Evolutionary conservation across 148 eudicot genomes (phyloP).

Genomic region (Heliosperma pusillum): DNA sequence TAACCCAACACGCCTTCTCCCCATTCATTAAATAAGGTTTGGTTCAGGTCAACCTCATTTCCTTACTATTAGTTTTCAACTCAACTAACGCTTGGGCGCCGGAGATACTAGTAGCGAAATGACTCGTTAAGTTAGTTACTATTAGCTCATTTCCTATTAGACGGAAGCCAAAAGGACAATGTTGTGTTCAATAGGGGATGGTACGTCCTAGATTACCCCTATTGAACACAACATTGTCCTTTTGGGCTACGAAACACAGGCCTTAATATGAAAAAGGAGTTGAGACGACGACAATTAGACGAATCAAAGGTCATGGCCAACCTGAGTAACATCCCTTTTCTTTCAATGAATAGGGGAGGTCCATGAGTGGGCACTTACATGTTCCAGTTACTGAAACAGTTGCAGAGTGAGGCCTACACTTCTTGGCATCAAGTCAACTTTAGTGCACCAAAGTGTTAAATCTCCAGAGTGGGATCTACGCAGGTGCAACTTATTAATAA

Average conservation of each 20-base stretch:
- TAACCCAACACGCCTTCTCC: constrained; percentile 11
- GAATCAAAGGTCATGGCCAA: constrained; percentile 3
- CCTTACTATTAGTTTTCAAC: neutral
- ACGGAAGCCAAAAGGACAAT: neutral
- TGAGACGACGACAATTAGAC: neutral
- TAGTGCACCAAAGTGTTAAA: constrained; percentile 13
- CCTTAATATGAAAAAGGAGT: neutral
- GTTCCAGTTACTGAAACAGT: constrained; percentile 19
- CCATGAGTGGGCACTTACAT: constrained; percentile 15
- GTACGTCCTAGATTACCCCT: too few species aligned
- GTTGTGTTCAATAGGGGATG: too few species aligned
- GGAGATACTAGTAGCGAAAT: too few species aligned
- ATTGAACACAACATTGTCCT: too few species aligned
- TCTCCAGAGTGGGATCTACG: constrained; percentile 11
- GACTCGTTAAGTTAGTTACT: too few species aligned
- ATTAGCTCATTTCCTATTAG: neutral
- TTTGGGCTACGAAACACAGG: too few species aligned
- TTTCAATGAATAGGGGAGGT: too few species aligned
- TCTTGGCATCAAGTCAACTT: constrained; percentile 16
- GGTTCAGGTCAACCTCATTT: neutral
- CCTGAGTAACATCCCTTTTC: too few species aligned
- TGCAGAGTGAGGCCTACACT: constrained; percentile 20
- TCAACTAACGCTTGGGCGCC: neutral
- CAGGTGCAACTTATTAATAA: constrained; percentile 14
- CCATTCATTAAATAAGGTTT: neutral